These are phyloP conservation scores for Colletotrichum paranaense DNA, from an alignment of 2,329 filamentous ascomycete genomes.

Conservation along the genomic window DNA sequence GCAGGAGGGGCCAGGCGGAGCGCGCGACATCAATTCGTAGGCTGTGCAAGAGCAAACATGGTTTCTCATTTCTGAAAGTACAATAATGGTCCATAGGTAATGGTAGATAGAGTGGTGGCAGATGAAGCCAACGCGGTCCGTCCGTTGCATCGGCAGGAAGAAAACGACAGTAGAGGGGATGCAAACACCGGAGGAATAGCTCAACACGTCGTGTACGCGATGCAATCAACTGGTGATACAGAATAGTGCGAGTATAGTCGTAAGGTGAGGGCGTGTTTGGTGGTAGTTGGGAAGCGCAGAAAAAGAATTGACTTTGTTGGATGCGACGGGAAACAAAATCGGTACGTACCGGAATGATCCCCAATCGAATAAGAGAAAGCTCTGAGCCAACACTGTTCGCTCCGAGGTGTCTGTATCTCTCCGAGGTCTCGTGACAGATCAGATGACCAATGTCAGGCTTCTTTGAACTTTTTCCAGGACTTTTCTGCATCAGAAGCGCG, in stretches of 20 bases:
- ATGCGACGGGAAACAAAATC: constrained; percentile 29
- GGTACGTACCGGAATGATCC: constrained; percentile 29
- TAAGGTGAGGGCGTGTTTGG: background rate
- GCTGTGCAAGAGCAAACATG: constrained; percentile 4
- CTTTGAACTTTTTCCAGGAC: constrained; percentile 33
- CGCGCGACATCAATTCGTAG: background rate
- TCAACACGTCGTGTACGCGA: background rate
- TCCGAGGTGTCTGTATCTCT: constrained; percentile 17
- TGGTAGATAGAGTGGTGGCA: background rate
- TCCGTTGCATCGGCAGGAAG: background rate
- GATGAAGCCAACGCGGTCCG: constrained; percentile 3
- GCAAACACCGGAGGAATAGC: background rate
- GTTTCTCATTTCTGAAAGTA: constrained; percentile 28
- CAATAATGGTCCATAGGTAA: background rate
- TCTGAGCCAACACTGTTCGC: background rate
- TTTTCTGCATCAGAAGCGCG: constrained; percentile 40
- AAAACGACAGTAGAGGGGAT: background rate
- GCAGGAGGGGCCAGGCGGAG: background rate
- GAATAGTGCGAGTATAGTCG: no score
- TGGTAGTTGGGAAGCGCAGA: no score
- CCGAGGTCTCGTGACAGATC: constrained; percentile 34
- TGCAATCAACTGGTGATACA: background rate
- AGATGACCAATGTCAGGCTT: constrained; percentile 33
- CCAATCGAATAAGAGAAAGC: background rate
- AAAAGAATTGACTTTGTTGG: background rate